These are phyloP conservation scores for Rhizopus delemar DNA, from an alignment of 371 early-diverging fungal genomes.

Conservation along the genomic window DNA sequence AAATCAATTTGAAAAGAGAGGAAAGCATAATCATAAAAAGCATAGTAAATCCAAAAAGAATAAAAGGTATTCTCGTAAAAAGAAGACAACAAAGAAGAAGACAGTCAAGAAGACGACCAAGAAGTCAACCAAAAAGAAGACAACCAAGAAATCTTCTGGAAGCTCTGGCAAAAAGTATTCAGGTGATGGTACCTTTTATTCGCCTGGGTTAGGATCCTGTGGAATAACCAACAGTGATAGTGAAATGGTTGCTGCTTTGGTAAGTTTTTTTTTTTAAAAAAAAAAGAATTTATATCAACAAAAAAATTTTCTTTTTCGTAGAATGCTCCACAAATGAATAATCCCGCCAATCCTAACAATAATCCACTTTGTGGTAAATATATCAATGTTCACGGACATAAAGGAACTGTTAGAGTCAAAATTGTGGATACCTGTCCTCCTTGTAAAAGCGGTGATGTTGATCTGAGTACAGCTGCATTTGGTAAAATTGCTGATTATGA, in stretches of 20 bases:
- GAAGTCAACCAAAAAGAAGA: slow-evolving; percentile 8
- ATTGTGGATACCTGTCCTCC: slow-evolving; percentile 46
- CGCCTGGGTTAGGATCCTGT: slow-evolving; percentile 39
- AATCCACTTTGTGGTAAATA: slow-evolving; percentile 42
- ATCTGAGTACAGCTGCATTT: slow-evolving; percentile 58
- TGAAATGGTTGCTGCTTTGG: slow-evolving; percentile 46
- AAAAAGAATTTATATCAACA: neutral
- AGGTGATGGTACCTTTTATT: slow-evolving; percentile 46
- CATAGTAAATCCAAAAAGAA: neutral
- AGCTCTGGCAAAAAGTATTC: slow-evolving; percentile 10
- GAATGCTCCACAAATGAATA: slow-evolving; percentile 52
- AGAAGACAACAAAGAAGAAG: slow-evolving; percentile 11
- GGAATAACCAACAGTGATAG: slow-evolving; percentile 20
- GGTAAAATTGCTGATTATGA: slow-evolving; percentile 39
- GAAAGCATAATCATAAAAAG: slow-evolving; percentile 4
- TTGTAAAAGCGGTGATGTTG: slow-evolving; percentile 36
- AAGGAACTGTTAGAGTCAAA: slow-evolving; percentile 38
- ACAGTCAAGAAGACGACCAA: slow-evolving; percentile 13
- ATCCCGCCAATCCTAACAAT: slow-evolving; percentile 38
- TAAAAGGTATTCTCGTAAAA: slow-evolving; percentile 6
- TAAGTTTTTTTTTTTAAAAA: slow-evolving; percentile 13
- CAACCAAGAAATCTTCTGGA: slow-evolving; percentile 12
- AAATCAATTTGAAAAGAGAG: slow-evolving; percentile 20
- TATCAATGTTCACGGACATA: slow-evolving; percentile 40
- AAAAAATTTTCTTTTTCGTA: slow-evolving; percentile 11